phyloP scores from a whole-genome alignment of 805 yeast species.

The Suhomyces xylopsoci region DNA sequence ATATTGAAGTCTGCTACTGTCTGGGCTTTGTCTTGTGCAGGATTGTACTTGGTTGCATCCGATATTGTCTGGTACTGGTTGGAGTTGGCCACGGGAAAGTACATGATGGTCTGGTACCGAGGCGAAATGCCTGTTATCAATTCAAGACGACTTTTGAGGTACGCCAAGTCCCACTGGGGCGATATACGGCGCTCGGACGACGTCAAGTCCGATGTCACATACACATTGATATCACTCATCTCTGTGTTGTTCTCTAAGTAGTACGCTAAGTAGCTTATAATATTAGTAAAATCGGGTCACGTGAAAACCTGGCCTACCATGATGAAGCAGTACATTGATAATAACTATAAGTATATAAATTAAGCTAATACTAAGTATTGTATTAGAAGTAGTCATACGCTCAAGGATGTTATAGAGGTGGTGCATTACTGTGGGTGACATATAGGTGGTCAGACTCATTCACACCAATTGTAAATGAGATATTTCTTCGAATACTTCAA shows the following conservation, averaged over 20 bases:
- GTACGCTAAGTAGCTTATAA: background rate
- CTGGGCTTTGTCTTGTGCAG: slow-evolving; percentile 15
- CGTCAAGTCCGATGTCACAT: slow-evolving; percentile 62
- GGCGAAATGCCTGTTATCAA: slow-evolving; percentile 74
- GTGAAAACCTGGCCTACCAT: background rate
- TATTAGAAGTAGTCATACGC: too few species aligned
- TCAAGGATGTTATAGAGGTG: too few species aligned
- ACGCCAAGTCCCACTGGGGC: slow-evolving; percentile 54
- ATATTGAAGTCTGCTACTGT: slow-evolving; percentile 26
- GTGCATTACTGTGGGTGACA: too few species aligned
- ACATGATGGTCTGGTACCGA: slow-evolving; percentile 46
- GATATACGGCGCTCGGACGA: slow-evolving; percentile 68
- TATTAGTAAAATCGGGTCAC: background rate
- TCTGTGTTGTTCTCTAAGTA: background rate
- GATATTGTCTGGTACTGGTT: slow-evolving; percentile 30
- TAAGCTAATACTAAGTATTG: too few species aligned
- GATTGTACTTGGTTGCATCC: slow-evolving; percentile 12
- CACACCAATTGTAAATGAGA: too few species aligned
- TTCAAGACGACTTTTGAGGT: slow-evolving; percentile 57
- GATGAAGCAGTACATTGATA: too few species aligned
- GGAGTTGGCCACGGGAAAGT: slow-evolving; percentile 41
- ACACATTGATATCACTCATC: slow-evolving; percentile 47
- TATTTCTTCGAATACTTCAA: too few species aligned
- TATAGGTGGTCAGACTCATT: too few species aligned
- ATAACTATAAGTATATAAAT: too few species aligned